Conservation (phyloP, 2,329 filamentous ascomycete genomes). For the Diaporthe humulicola region DNA sequence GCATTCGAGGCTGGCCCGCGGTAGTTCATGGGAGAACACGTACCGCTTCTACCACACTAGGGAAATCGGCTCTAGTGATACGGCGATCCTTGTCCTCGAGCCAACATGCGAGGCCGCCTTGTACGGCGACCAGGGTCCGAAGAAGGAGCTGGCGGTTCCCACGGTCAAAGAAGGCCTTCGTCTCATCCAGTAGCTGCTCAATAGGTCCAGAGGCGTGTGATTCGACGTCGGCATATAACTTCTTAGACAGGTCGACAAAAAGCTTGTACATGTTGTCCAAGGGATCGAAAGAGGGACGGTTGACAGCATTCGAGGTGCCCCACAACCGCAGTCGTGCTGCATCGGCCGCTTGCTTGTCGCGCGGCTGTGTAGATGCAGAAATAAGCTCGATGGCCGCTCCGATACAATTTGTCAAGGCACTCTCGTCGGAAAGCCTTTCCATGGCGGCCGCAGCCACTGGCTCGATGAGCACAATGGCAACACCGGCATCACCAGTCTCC, state of each 20-base stretch:
- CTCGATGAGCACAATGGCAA: constrained; percentile 77
- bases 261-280: constrained; percentile 77
- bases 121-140: constrained; percentile 70
- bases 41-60: constrained; percentile 59
- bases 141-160: constrained; percentile 65
- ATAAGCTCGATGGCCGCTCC: constrained; percentile 59
- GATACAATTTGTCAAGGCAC: constrained; percentile 47
- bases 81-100: constrained; percentile 68
- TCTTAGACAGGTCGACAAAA: constrained; percentile 64
- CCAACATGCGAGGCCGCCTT: constrained; percentile 74
- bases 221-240: constrained; percentile 62
- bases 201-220: constrained; percentile 46
- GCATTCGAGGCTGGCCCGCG: constrained; percentile 31
- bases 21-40: constrained; percentile 45
- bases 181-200: constrained; percentile 64
- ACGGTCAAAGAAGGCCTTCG: constrained; percentile 65
- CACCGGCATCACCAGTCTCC: constrained; percentile 76
- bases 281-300: constrained; percentile 66
- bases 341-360: constrained; percentile 74
- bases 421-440: constrained; percentile 48
- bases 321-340: constrained; percentile 75
- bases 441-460: constrained; percentile 72
- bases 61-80: constrained; percentile 56
- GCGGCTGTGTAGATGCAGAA: constrained; percentile 65
- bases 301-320: constrained; percentile 63